Conservation (phyloP, 768 basidiomycete genomes). For the Lanmaoa rubissima region DNA sequence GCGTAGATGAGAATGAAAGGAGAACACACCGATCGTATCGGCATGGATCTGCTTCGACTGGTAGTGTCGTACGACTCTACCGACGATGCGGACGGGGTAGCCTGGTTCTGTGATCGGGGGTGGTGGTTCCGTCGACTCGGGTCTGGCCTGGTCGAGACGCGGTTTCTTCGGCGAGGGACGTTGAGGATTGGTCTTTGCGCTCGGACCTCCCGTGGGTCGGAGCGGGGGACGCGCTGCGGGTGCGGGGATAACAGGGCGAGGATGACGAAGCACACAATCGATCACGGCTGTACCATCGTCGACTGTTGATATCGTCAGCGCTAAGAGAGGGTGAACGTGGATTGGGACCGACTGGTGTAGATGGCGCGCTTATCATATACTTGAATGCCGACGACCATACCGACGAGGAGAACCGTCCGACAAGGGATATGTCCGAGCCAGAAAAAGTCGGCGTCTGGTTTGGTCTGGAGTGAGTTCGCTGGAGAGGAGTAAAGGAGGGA, state of each 20-base stretch:
- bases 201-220: constrained; percentile 4
- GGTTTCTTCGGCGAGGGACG: constrained; percentile 18
- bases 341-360: constrained; percentile 47
- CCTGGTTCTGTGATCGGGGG: constrained; percentile 46
- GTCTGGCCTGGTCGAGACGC: constrained; percentile 5
- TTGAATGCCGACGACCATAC: constrained; percentile 62
- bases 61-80: constrained; percentile 41
- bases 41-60: constrained; percentile 47
- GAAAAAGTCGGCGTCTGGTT: constrained; percentile 56
- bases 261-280: constrained; percentile 55
- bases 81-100: constrained; percentile 44
- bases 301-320: constrained; percentile 40
- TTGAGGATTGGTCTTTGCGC: not conserved
- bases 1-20: not conserved
- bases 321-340: not conserved
- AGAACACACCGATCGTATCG: constrained; percentile 48
- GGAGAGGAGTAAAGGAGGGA: not conserved
- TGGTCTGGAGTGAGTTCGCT: not conserved
- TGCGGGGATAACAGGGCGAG: constrained; percentile 28
- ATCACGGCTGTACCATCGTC: constrained; percentile 77
- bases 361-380: constrained; percentile 56
- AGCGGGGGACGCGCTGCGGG: constrained; percentile 6
- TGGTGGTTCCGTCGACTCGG: constrained; percentile 20
- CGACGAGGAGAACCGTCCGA: constrained; percentile 58
- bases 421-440: constrained; percentile 75